These are phyloP conservation scores for Metschnikowia drakensbergensis DNA, from an alignment of 805 yeast genomes.

Conservation along the genomic window DNA sequence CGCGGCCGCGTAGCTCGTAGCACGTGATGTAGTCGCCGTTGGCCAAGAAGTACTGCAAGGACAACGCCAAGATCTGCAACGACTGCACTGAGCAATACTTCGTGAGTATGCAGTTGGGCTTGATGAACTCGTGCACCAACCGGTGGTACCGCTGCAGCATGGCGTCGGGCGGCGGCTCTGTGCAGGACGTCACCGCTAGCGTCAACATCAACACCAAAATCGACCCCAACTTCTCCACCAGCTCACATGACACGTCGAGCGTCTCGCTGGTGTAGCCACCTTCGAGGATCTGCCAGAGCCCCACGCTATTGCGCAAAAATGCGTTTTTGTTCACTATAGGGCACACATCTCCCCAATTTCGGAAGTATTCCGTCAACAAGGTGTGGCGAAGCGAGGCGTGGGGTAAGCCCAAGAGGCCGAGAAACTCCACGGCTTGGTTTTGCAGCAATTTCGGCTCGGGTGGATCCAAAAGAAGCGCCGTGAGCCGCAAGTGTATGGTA, in stretches of 20 bases:
- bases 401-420: constrained; percentile 32
- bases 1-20: constrained; percentile 71
- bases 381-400: constrained; percentile 63
- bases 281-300: constrained; percentile 46
- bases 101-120: constrained; percentile 54
- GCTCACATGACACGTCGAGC: constrained; percentile 22
- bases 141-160: constrained; percentile 50
- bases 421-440: constrained; percentile 44
- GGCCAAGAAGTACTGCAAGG: constrained; percentile 66
- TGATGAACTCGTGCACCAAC: constrained; percentile 58
- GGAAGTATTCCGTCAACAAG: constrained; percentile 63
- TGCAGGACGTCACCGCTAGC: constrained; percentile 45
- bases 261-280: constrained; percentile 19
- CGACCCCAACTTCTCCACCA: constrained; percentile 55
- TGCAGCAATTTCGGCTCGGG: constrained; percentile 25
- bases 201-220: constrained; percentile 46
- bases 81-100: constrained; percentile 62
- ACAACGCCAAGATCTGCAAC: constrained; percentile 63
- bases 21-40: constrained; percentile 71
- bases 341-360: constrained; percentile 68
- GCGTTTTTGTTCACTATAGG: constrained; percentile 68
- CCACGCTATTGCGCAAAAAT: constrained; percentile 59
- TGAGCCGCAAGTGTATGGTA: constrained; percentile 6
- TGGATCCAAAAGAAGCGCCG: constrained; percentile 26
- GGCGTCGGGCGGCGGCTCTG: constrained; percentile 13